Percentiles rank a stretch among this genome's conserved stretches.
phyloP scores from a whole-genome alignment of 441 rosid genomes.

The Capsella rubella region DNA sequence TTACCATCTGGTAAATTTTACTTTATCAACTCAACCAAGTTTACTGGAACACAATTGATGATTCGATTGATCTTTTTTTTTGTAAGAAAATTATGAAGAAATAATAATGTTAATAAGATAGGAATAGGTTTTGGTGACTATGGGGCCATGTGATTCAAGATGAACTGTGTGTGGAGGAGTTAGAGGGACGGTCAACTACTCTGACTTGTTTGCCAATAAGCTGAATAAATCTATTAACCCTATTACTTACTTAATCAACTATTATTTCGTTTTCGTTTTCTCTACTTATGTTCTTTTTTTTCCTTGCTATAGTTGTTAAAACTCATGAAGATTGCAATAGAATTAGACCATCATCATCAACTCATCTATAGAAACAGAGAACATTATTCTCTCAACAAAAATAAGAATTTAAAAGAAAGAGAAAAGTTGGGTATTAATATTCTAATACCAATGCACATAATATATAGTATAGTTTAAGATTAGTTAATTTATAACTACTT shows the following conservation, averaged over 20 bases:
- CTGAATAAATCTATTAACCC: slow-evolving; percentile 43
- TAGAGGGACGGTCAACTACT: slow-evolving; percentile 75
- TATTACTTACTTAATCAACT: no score
- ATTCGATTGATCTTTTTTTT: not conserved
- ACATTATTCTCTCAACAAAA: no score
- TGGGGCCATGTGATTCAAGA: slow-evolving; percentile 38
- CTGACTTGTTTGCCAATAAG: slow-evolving; percentile 69
- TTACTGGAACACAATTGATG: not conserved
- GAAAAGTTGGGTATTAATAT: not conserved
- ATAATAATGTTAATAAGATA: not conserved
- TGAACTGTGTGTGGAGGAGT: slow-evolving; percentile 37
- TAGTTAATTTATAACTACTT: not conserved
- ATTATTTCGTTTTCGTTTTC: no score
- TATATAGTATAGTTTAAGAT: slow-evolving; percentile 4
- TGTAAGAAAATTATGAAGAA: not conserved
- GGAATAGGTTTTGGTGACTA: not conserved
- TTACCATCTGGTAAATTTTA: slow-evolving; percentile 22
- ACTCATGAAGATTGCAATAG: slow-evolving; percentile 1
- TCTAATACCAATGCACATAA: slow-evolving; percentile 1
- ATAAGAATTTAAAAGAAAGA: not conserved
- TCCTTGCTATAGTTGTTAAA: slow-evolving; percentile 31
- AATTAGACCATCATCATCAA: not conserved
- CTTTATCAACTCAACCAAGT: slow-evolving; percentile 42
- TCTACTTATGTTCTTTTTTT: no score
- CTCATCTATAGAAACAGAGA: not conserved